Evolutionary conservation across 2,329 filamentous ascomycete genomes (phyloP).

Genomic region (Neofusicoccum sp.): DNA sequence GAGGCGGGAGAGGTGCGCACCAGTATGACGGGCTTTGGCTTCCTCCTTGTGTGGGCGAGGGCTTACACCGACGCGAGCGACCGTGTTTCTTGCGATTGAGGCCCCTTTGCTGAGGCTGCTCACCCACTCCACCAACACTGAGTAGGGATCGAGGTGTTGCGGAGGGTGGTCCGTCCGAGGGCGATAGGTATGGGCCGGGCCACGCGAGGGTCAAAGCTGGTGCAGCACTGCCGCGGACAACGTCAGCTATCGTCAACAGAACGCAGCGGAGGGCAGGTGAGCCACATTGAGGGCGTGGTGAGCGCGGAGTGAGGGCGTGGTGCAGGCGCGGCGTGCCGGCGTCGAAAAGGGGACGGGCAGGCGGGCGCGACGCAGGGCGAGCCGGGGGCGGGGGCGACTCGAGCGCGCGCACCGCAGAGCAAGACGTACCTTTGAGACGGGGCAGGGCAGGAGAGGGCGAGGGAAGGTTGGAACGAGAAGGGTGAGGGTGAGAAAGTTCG

Average conservation of each 20-base stretch:
- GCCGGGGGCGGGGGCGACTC: conserved; percentile 22
- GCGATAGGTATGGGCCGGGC: conserved; percentile 14
- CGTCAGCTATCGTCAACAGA: conserved; percentile 13
- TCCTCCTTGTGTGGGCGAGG: conserved; percentile 15
- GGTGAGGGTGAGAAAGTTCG: conserved; percentile 19
- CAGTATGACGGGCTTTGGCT: conserved; percentile 17
- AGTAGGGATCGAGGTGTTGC: conserved; percentile 8
- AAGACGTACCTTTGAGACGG: conserved; percentile 20
- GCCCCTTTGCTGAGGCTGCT: neutral
- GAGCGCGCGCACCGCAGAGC: conserved; percentile 25
- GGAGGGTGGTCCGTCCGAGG: conserved; percentile 20
- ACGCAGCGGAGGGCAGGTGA: neutral
- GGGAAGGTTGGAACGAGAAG: conserved; percentile 26
- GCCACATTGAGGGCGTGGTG: neutral
- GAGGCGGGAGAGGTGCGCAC: conserved; percentile 20
- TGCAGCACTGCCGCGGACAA: conserved; percentile 12
- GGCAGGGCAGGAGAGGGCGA: conserved; percentile 26
- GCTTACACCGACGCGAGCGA: conserved; percentile 12
- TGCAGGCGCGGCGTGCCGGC: conserved; percentile 25
- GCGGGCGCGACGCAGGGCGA: conserved; percentile 23
- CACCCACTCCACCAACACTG: conserved; percentile 6
- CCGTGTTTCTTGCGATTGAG: conserved; percentile 4
- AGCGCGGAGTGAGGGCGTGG: conserved; percentile 24
- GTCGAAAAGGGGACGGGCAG: conserved; percentile 37
- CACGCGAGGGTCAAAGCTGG: conserved; percentile 20